Evolutionary conservation across 768 basidiomycete genomes (phyloP).

Genomic region (Mycena indigotica): DNA sequence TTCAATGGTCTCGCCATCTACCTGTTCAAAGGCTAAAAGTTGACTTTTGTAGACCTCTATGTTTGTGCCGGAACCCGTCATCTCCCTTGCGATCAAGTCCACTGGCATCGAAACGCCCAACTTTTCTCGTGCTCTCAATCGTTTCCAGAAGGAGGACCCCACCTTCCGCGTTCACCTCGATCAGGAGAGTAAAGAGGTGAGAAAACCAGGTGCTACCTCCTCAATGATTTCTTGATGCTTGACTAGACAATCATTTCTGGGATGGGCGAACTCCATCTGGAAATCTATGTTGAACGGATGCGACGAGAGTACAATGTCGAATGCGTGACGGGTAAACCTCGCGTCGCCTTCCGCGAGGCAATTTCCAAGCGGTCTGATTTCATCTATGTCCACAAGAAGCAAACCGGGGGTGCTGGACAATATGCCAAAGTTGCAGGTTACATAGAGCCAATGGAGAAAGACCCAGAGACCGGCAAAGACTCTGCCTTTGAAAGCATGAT

Average conservation of each 20-base stretch:
- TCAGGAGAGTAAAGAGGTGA: slow-evolving; percentile 88
- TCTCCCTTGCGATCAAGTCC: slow-evolving; percentile 92
- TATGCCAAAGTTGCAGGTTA: slow-evolving; percentile 90
- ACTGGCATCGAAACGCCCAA: slow-evolving; percentile 92
- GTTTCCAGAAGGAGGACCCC: slow-evolving; percentile 98
- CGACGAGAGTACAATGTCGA: slow-evolving; percentile 94
- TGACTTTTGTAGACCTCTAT: slow-evolving; percentile 75
- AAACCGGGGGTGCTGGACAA: slow-evolving; percentile 96
- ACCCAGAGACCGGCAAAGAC: slow-evolving; percentile 78
- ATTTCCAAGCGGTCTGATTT: slow-evolving; percentile 83
- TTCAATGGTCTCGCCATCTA: slow-evolving; percentile 74
- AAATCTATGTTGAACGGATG: slow-evolving; percentile 99
- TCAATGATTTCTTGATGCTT: background rate
- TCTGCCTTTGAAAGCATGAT: slow-evolving; percentile 83
- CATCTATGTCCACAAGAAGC: slow-evolving; percentile 95
- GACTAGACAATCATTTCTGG: slow-evolving; percentile 96
- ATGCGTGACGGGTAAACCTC: slow-evolving; percentile 92
- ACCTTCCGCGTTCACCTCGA: slow-evolving; percentile 98
- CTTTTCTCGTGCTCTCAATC: slow-evolving; percentile 93
- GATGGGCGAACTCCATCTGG: slow-evolving; percentile 98
- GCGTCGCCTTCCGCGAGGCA: slow-evolving; percentile 96
- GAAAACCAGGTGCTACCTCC: slow-evolving; percentile 9
- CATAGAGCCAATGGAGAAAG: slow-evolving; percentile 84
- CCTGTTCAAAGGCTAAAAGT: slow-evolving; percentile 6
- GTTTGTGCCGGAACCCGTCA: slow-evolving; percentile 98